These are phyloP conservation scores for Globisporangium rhizosaccharum DNA, from an alignment of 352 stramenopile species.

Conservation along the genomic window DNA sequence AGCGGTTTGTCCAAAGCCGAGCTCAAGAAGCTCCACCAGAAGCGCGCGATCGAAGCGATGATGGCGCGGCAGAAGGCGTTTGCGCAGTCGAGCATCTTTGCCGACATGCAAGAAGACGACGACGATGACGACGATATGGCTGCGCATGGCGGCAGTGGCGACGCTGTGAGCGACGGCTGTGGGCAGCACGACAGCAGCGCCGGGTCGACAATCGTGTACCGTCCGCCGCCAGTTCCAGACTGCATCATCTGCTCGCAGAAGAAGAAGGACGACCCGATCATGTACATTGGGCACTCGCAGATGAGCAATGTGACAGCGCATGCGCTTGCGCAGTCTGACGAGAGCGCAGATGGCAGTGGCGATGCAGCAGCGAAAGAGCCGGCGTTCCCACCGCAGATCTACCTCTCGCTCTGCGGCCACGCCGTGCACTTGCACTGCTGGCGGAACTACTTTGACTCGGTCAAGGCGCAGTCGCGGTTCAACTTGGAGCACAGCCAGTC, in stretches of 20 bases:
- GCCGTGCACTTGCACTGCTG: conserved; percentile 88
- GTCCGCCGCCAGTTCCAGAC: conserved; percentile 55
- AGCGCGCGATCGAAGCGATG: conserved; percentile 83
- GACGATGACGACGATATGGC: conserved; percentile 43
- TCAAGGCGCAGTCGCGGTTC: conserved; percentile 62
- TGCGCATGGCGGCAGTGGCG: conserved; percentile 2
- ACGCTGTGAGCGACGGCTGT: conserved; percentile 10
- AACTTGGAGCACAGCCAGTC: conserved; percentile 70
- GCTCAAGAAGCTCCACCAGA: conserved; percentile 73
- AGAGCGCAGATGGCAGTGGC: conserved; percentile 23
- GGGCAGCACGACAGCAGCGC: background rate
- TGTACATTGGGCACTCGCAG: conserved; percentile 83
- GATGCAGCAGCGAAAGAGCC: conserved; percentile 9
- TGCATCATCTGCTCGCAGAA: conserved; percentile 86
- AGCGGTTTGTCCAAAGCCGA: conserved; percentile 65
- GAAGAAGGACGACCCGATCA: conserved; percentile 75
- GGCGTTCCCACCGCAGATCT: conserved; percentile 58
- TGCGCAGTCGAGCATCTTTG: conserved; percentile 58
- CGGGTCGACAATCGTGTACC: conserved; percentile 50
- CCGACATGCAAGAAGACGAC: conserved; percentile 66
- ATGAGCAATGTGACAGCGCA: conserved; percentile 60
- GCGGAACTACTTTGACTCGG: conserved; percentile 86
- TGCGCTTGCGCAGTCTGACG: conserved; percentile 31
- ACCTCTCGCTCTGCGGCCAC: conserved; percentile 84
- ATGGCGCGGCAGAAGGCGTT: conserved; percentile 75